phyloP scores from a whole-genome alignment of 2,329 filamentous ascomycete species.

The Diplodia seriata region DNA sequence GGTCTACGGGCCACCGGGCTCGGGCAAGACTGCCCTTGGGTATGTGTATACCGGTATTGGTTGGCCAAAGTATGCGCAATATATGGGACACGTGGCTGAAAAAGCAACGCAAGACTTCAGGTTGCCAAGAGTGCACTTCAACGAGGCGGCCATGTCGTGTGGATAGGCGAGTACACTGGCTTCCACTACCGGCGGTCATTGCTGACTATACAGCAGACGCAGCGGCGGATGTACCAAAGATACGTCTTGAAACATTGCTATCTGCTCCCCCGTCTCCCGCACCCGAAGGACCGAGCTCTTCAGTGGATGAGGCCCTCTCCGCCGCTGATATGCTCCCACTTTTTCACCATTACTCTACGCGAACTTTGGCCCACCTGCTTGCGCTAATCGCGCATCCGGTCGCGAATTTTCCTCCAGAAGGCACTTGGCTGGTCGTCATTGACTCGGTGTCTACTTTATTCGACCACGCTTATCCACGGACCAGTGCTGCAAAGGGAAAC shows the following conservation, averaged over 20 bases:
- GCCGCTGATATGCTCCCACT: slow-evolving; percentile 51
- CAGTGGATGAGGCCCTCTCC: slow-evolving; percentile 21
- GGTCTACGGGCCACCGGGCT: slow-evolving; percentile 84
- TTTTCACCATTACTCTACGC: slow-evolving; percentile 69
- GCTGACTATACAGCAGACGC: slow-evolving; percentile 51
- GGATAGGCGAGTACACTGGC: slow-evolving; percentile 72
- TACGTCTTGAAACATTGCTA: slow-evolving; percentile 59
- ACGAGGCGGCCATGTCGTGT: slow-evolving; percentile 70
- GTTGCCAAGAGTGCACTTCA: slow-evolving; percentile 69
- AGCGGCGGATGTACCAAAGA: slow-evolving; percentile 55
- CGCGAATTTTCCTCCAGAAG: slow-evolving; percentile 64
- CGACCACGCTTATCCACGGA: slow-evolving; percentile 75
- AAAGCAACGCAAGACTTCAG: slow-evolving; percentile 66
- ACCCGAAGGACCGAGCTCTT: slow-evolving; percentile 25
- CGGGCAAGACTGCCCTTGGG: slow-evolving; percentile 85
- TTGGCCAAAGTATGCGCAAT: neutral
- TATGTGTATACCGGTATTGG: slow-evolving; percentile 53
- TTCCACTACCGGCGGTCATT: neutral
- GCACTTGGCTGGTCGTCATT: slow-evolving; percentile 74
- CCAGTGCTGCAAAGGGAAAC: slow-evolving; percentile 50
- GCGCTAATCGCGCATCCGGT: slow-evolving; percentile 76
- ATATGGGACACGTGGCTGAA: neutral
- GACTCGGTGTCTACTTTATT: slow-evolving; percentile 80
- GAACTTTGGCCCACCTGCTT: slow-evolving; percentile 70
- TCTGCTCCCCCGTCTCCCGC: slow-evolving; percentile 32